These are phyloP conservation scores for Neurospora tetraspora DNA, from an alignment of 495 filamentous ascomycete species.

Conservation along the genomic window DNA sequence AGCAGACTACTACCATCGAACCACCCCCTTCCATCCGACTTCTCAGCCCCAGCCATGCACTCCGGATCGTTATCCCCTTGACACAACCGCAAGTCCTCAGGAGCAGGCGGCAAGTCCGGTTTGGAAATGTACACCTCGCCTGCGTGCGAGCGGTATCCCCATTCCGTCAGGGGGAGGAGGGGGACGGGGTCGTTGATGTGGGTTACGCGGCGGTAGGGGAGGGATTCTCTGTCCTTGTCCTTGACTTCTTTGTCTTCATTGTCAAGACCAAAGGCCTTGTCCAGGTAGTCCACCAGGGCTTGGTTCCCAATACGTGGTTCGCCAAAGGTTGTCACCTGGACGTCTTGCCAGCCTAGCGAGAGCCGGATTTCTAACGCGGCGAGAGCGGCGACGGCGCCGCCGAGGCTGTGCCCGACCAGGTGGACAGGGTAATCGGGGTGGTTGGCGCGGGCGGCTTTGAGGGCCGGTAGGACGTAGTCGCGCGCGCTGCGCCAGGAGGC, in stretches of 20 bases:
- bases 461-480: conserved; percentile 47
- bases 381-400: conserved; percentile 83
- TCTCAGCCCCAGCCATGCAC: conserved; percentile 56
- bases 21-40: conserved; percentile 15
- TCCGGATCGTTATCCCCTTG: conserved; percentile 55
- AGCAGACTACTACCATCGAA: not conserved
- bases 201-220: conserved; percentile 65
- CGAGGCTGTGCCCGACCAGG: conserved; percentile 83
- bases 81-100: conserved; percentile 61
- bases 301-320: conserved; percentile 80
- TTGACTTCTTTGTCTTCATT: conserved; percentile 8
- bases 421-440: conserved; percentile 65
- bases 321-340: conserved; percentile 78
- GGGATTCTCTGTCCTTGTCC: conserved; percentile 4
- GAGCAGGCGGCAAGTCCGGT: conserved; percentile 50
- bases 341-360: conserved; percentile 53
- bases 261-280: conserved; percentile 50
- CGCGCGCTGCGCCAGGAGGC: conserved; percentile 70
- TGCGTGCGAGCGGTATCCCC: conserved; percentile 77
- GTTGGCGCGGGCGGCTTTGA: conserved; percentile 40
- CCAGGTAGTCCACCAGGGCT: conserved; percentile 56
- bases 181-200: conserved; percentile 84
- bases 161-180: conserved; percentile 71
- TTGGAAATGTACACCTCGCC: conserved; percentile 82
- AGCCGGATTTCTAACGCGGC: conserved; percentile 61